Conservation (phyloP, 345 rosid genomes). For the Syzygium aqueum region DNA sequence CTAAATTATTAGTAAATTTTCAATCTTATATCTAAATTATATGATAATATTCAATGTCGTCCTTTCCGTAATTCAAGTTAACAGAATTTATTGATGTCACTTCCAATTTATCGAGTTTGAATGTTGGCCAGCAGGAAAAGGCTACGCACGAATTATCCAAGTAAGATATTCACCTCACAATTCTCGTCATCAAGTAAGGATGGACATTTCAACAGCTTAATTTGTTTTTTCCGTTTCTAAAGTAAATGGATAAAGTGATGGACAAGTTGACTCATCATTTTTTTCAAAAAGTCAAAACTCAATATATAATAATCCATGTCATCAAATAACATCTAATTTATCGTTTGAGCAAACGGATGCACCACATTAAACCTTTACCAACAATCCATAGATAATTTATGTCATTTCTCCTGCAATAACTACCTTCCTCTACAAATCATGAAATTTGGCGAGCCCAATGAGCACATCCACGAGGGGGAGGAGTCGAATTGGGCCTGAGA, state of each 20-base stretch:
- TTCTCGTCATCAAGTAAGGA: fast-evolving
- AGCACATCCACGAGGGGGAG: fast-evolving
- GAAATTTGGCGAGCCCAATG: neutral
- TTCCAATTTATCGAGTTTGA: neutral
- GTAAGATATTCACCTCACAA: neutral
- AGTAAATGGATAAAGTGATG: neutral
- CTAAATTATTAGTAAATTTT: fast-evolving
- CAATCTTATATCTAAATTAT: neutral
- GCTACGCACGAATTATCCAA: no score
- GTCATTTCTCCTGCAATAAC: neutral
- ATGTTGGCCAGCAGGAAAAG: neutral
- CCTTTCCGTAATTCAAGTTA: neutral
- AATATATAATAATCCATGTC: neutral
- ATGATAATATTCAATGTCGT: neutral
- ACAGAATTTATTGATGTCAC: neutral
- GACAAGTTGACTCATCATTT: neutral
- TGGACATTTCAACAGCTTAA: neutral
- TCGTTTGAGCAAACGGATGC: neutral
- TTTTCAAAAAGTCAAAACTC: neutral
- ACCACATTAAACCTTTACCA: neutral
- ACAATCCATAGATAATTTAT: fast-evolving
- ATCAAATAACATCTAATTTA: neutral
- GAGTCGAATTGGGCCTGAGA: neutral
- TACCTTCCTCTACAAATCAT: neutral
- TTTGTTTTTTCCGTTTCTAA: neutral